Evolutionary conservation across 2,329 filamentous ascomycete species (phyloP).

Genomic region (Xylaria sp.): DNA sequence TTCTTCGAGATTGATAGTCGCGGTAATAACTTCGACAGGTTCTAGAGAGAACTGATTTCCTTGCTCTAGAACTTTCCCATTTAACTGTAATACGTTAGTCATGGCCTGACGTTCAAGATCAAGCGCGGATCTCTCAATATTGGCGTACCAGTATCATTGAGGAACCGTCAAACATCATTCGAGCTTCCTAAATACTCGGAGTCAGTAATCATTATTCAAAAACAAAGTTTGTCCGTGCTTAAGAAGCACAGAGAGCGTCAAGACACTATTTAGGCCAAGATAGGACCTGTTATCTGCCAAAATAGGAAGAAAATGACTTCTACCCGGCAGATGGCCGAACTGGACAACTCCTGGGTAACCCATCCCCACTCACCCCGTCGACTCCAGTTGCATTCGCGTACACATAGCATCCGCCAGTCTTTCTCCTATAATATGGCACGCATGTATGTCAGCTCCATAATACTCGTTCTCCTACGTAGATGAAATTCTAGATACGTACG

Average conservation of each 20-base stretch:
- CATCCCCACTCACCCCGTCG: conserved; percentile 15
- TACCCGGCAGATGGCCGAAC: background rate
- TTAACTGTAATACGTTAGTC: conserved; percentile 12
- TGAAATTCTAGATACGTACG: conserved; percentile 1
- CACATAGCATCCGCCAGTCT: conserved; percentile 32
- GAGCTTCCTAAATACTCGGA: conserved; percentile 15
- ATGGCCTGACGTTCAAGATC: background rate
- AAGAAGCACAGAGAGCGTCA: background rate
- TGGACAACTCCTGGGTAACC: background rate
- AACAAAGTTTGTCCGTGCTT: background rate
- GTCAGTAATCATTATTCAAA: background rate
- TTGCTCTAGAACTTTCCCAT: conserved; percentile 29
- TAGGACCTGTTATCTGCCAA: background rate
- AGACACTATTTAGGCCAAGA: background rate
- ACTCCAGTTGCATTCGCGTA: conserved; percentile 34
- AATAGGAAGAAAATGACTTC: background rate
- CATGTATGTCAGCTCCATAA: background rate
- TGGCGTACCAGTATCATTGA: conserved; percentile 25
- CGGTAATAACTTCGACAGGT: conserved; percentile 32
- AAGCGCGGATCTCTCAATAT: background rate
- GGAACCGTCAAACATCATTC: conserved; percentile 35
- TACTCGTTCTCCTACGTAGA: background rate
- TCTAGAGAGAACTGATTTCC: conserved; percentile 32
- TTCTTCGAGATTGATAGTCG: conserved; percentile 31
- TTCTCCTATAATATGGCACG: conserved; percentile 8